Percentiles rank a stretch among this genome's conserved stretches.
These are phyloP conservation scores for Penicillium lividum DNA, from an alignment of 495 filamentous ascomycete species.

Conservation along the genomic window DNA sequence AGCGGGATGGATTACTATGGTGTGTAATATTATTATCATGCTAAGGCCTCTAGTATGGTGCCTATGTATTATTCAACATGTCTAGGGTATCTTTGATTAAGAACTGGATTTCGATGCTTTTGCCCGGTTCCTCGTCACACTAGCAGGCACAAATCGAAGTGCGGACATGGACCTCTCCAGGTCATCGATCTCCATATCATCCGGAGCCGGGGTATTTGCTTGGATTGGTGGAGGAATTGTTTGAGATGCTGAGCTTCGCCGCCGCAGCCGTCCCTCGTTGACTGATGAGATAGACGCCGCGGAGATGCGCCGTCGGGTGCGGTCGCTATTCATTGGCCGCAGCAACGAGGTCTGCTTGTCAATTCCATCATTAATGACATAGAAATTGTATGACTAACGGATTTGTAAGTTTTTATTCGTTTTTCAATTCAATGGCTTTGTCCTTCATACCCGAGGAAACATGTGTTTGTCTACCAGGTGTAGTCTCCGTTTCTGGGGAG, in stretches of 20 bases:
- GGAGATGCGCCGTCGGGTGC: slow-evolving; percentile 52
- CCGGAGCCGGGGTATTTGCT: slow-evolving; percentile 9
- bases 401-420: not conserved
- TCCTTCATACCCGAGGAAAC: slow-evolving; percentile 67
- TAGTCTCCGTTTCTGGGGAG: slow-evolving; percentile 76
- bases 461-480: slow-evolving; percentile 94
- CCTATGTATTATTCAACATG: not conserved
- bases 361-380: slow-evolving; percentile 82
- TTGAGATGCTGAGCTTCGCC: slow-evolving; percentile 40
- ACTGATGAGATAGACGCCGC: slow-evolving; percentile 43
- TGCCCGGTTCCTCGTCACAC: slow-evolving; percentile 48
- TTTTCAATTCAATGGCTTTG: not conserved
- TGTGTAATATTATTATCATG: no score
- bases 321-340: slow-evolving; percentile 36
- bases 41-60: not conserved
- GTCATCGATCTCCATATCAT: slow-evolving; percentile 66
- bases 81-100: slow-evolving; percentile 1
- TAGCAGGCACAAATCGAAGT: slow-evolving; percentile 77
- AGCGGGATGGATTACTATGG: no score
- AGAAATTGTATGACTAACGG: slow-evolving; percentile 81
- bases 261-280: slow-evolving; percentile 40
- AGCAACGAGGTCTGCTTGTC: slow-evolving; percentile 81
- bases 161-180: slow-evolving; percentile 80
- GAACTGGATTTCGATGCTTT: slow-evolving; percentile 15
- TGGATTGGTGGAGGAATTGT: slow-evolving; percentile 14